phyloP scores from a whole-genome alignment of 2,329 filamentous ascomycete genomes.

The Fusarium penzigii region DNA sequence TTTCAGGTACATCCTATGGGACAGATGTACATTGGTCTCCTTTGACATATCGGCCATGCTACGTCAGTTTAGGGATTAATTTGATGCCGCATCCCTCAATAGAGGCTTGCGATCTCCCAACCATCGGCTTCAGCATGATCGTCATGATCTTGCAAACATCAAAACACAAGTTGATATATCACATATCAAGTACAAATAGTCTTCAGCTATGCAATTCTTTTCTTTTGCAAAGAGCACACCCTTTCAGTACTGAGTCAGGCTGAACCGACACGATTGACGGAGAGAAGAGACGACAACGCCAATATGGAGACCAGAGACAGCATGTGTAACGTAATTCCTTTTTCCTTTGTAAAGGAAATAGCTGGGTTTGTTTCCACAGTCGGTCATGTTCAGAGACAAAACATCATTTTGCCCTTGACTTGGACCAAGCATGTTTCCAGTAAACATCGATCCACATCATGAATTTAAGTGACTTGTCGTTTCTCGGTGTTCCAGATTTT shows the following conservation, averaged over 20 bases:
- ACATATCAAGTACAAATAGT: background rate
- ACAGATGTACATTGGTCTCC: no score
- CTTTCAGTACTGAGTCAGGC: background rate
- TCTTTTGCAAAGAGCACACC: background rate
- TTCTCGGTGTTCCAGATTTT: background rate
- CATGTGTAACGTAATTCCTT: constrained; percentile 2
- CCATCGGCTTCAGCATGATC: background rate
- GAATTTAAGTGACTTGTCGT: background rate
- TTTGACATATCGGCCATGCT: no score
- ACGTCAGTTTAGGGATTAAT: background rate
- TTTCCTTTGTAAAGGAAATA: background rate
- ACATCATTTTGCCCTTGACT: background rate
- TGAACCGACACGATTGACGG: constrained; percentile 9
- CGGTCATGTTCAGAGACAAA: background rate
- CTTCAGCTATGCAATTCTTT: background rate
- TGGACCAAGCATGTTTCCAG: background rate
- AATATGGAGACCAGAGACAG: constrained; percentile 15
- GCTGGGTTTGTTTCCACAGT: background rate
- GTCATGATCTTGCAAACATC: background rate
- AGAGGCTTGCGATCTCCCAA: background rate
- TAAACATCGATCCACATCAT: background rate
- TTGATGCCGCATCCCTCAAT: background rate
- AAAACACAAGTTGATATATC: background rate
- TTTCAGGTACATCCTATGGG: no score
- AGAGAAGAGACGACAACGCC: constrained; percentile 29